phyloP scores from a whole-genome alignment of 1,284 basidiomycete genomes.

The Leccinum fallax region DNA sequence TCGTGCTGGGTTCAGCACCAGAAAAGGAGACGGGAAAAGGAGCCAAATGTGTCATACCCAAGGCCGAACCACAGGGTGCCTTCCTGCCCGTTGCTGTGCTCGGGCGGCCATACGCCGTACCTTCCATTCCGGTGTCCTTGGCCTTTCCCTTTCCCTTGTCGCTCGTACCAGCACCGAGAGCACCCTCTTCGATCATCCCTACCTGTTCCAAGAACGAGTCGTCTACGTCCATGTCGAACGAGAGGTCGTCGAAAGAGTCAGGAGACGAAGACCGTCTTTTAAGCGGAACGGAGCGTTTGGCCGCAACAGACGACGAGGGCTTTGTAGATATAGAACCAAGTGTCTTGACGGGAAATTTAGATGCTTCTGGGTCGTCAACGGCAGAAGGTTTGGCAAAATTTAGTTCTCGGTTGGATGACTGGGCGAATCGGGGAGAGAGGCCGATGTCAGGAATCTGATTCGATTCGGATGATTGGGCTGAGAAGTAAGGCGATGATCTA shows the following conservation, averaged over 20 bases:
- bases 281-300: not conserved
- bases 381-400: conserved; percentile 19
- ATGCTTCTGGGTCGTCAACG: conserved; percentile 9
- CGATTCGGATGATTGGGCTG: conserved; percentile 1
- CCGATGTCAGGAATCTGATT: conserved; percentile 29
- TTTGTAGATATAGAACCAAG: conserved; percentile 2
- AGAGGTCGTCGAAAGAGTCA: conserved; percentile 30
- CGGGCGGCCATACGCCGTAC: conserved; percentile 1
- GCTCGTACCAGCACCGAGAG: conserved; percentile 9
- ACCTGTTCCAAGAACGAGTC: conserved; percentile 36
- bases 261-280: conserved; percentile 15
- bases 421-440: conserved; percentile 26
- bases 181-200: conserved; percentile 33
- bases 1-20: conserved; percentile 23
- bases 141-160: conserved; percentile 24
- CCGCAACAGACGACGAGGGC: not conserved
- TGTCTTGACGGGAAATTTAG: not conserved
- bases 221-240: conserved; percentile 32
- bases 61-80: conserved; percentile 3
- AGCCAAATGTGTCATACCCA: conserved; percentile 23
- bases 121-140: conserved; percentile 11
- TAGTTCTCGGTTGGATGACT: not conserved
- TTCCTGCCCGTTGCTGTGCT: conserved; percentile 7
- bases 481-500: conserved; percentile 28
- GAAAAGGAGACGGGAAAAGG: conserved; percentile 10